phyloP scores from a whole-genome alignment of 202 grass and related monocot genomes.

The Panicum virgatum region DNA sequence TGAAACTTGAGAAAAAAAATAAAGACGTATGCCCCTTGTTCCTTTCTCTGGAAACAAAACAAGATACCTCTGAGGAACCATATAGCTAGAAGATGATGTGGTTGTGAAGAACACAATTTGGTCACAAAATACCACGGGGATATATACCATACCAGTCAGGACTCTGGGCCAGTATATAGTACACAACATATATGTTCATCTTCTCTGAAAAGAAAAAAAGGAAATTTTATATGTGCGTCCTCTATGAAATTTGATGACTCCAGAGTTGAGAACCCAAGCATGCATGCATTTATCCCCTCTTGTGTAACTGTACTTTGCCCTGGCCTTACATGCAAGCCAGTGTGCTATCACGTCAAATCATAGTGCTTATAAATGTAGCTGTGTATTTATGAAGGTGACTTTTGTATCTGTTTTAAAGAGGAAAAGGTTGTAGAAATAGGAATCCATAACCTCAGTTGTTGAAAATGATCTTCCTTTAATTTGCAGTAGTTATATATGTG shows the following conservation, averaged over 20 bases:
- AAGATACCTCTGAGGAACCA: background rate
- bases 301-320: background rate
- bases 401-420: background rate
- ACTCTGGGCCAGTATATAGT: background rate
- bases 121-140: slow-evolving; percentile 21
- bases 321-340: background rate
- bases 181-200: background rate
- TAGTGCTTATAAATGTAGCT: background rate
- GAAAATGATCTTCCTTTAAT: background rate
- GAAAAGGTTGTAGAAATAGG: background rate
- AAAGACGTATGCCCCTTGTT: background rate
- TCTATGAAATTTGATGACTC: background rate
- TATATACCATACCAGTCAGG: slow-evolving; percentile 4
- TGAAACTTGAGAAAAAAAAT: slow-evolving; percentile 30
- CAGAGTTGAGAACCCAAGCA: background rate
- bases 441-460: background rate
- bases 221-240: background rate
- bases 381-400: background rate
- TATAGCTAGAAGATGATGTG: background rate
- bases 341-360: background rate
- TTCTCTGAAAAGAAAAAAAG: too few species aligned
- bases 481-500: background rate
- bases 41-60: slow-evolving; percentile 33
- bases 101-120: background rate
- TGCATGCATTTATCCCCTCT: background rate